Evolutionary conservation across 768 basidiomycete species (phyloP), one percentile per base, ranked within the genome.

Genomic region (Kwoniella europaea): DNA sequence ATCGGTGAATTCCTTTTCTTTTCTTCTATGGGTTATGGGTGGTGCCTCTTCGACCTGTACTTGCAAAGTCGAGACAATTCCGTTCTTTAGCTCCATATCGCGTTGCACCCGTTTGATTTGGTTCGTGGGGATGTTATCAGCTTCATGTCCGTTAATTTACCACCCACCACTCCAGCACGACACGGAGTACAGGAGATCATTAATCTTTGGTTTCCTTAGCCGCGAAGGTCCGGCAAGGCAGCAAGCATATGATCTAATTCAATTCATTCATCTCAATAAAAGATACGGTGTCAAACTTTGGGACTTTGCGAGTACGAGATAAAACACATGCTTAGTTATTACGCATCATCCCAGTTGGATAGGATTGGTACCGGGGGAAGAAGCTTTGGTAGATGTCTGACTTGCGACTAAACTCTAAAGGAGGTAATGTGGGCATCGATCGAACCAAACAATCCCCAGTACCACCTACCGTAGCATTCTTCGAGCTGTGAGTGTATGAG

Each of bases 291-390:
- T 18, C 1, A 56, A 24, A n/a, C 12, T 16, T 18, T 56, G 5
- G 55, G 12, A 56, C 12, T 12, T n/a, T 3, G 24, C 55, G 55
- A 56, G 55, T 20, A 56, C 57, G 13, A 29, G 10, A 42, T n/a
- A 2, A 43, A 46, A 61, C 46, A 61, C 59, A 61, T 61, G 59
- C 59, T 43, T 61, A 61, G 41, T 58, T 35, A 13, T 29, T 58
- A 35, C 35, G 35, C 35, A 35, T 35, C 35, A 35, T 35, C 35
- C 35, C 35, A 50, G 46, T 50, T 15, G 13, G 12, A 18, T 50
- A 50, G 46, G 7, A 18, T 50, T 50, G 46, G 46, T 15, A 13
- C 46, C 12, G 10, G 18, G 46, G 12, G 46, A 15, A 50, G 18
- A 50, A 50, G 46, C 12, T 50, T 50, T 18, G 46, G 46, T 50